These are phyloP conservation scores for Bolboschoenus planiculmis DNA, from an alignment of 176 grass and related monocot species.

Conservation along the genomic window DNA sequence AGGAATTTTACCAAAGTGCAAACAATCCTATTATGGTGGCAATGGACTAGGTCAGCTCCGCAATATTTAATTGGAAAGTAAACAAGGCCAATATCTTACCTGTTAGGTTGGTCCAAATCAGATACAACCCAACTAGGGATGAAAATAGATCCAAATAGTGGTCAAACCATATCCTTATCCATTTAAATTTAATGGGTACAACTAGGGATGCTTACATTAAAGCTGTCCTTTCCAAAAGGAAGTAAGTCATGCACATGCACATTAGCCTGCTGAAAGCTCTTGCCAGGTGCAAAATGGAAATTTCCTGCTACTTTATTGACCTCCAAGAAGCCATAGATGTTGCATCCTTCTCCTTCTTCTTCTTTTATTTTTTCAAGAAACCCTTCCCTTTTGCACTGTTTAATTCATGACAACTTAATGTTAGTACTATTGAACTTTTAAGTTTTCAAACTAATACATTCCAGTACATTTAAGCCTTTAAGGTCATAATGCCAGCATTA, in stretches of 20 bases:
- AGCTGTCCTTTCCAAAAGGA: conserved; percentile 94
- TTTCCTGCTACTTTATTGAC: conserved; percentile 96
- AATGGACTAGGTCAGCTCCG: not conserved
- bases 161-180: too few species aligned
- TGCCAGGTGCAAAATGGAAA: conserved; percentile 98
- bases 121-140: too few species aligned
- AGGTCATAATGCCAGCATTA: not conserved
- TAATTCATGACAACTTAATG: not conserved
- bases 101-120: too few species aligned
- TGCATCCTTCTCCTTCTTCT: conserved; percentile 99
- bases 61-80: too few species aligned
- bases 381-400: conserved; percentile 97
- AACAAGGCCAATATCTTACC: too few species aligned
- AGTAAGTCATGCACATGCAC: conserved; percentile 95
- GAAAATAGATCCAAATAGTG: too few species aligned
- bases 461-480: not conserved
- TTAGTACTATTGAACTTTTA: not conserved
- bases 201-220: conserved; percentile 76
- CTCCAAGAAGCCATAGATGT: conserved; percentile 91
- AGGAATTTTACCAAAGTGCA: not conserved
- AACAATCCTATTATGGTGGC: not conserved
- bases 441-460: not conserved
- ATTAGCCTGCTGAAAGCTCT: conserved; percentile 98
- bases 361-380: conserved; percentile 96
- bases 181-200: too few species aligned